These are phyloP conservation scores for Quercus lobata DNA, from an alignment of 331 rosid species.

Conservation along the genomic window DNA sequence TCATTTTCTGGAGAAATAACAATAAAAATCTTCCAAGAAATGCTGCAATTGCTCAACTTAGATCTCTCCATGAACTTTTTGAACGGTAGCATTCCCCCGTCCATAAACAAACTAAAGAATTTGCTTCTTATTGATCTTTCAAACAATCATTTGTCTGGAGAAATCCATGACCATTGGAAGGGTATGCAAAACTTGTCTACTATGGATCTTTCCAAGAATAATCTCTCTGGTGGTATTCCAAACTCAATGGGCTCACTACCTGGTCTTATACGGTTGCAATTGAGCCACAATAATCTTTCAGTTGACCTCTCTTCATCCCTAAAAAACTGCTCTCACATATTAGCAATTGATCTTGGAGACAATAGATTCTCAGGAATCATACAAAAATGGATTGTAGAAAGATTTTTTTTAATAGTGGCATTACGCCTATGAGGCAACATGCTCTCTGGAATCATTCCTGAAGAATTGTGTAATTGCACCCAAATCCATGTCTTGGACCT, in stretches of 20 bases:
- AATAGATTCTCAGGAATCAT: background rate
- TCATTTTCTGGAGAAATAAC: no score
- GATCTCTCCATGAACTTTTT: background rate
- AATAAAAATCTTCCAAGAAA: no score
- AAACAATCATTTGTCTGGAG: slow-evolving; percentile 5
- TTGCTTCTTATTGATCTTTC: background rate
- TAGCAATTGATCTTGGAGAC: slow-evolving; percentile 3
- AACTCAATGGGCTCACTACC: slow-evolving; percentile 6
- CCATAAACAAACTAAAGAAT: background rate
- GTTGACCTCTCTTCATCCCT: background rate
- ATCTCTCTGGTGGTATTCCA: slow-evolving; percentile 3
- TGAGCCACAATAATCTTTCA: slow-evolving; percentile 2
- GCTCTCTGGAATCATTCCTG: slow-evolving; percentile 2
- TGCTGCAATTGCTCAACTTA: background rate
- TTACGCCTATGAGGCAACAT: background rate
- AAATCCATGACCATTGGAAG: background rate
- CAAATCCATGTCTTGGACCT: slow-evolving; percentile 7
- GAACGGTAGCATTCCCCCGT: background rate
- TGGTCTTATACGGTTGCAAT: background rate
- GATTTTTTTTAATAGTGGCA: background rate
- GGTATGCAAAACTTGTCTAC: background rate
- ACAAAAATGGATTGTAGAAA: slow-evolving; percentile 16
- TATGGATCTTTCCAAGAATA: slow-evolving; percentile 1
- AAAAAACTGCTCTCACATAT: no score
- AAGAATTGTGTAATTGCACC: background rate